Conservation (phyloP, 2,329 filamentous ascomycete genomes). For the Thelonectria discophora region DNA sequence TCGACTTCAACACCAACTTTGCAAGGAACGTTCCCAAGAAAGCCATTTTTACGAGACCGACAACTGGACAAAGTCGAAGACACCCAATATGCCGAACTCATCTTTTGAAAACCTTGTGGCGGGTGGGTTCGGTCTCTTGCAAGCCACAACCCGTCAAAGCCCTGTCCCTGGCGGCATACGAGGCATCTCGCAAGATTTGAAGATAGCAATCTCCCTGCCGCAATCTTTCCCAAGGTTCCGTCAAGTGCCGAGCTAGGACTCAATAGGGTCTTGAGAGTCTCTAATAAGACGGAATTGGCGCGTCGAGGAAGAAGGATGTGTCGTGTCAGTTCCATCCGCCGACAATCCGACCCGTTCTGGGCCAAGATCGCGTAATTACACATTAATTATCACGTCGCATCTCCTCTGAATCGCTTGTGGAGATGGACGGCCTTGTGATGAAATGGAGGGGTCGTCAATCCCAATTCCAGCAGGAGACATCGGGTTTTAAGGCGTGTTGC, state of each 20-base stretch:
- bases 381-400: neutral
- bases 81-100: too few relatives aligned
- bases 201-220: neutral
- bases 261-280: neutral
- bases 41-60: neutral
- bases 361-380: neutral
- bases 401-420: neutral
- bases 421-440: neutral
- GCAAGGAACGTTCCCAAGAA: neutral
- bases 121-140: neutral
- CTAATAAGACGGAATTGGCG: neutral
- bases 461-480: neutral
- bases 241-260: neutral
- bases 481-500: neutral
- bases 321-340: neutral
- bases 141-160: neutral
- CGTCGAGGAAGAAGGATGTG: neutral
- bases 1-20: neutral
- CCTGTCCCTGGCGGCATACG: neutral
- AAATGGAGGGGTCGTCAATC: neutral
- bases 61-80: neutral
- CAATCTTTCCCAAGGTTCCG: neutral
- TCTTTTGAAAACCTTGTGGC: neutral
- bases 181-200: neutral
- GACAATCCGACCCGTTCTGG: neutral